Base-by-base conservation (phyloP, 2,329 filamentous ascomycete species). In the Ascochyta viciae-villosae region DNA sequence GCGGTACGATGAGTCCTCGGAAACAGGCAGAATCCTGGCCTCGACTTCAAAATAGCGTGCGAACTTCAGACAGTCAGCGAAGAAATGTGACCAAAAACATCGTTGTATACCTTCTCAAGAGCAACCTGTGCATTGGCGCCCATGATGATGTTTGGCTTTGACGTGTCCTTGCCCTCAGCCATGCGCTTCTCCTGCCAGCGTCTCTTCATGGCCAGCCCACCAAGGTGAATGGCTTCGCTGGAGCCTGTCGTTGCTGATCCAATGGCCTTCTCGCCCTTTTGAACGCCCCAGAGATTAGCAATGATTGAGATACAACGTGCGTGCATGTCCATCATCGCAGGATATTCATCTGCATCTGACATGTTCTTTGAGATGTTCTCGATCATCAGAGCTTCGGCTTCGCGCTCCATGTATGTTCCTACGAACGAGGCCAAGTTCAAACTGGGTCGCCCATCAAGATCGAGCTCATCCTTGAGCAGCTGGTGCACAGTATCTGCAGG, bases 1-100 rank as follows among this genome's bases (percentile, higher is more conserved):
- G 29, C 86, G 78, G 67, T 81, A 88, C 6, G 82, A 78, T 54
- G 85, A 87, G 68, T 85, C 82, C 61, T 83, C 80, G 47, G 81
- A 86, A 10, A 89, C 88, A 16, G 84, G 86, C 44, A 87, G 74
- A 54, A 88, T 88, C 42, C 83, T 81, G 23, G 86, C 83, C 67
- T 91, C 88, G 34, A 91, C 88, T 40, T 91, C 88, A 55, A 91
- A 91, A 71, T 91, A 91, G 24, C 87, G 77, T 3, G 88, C 87
- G 60, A 90, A 90, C 70, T 57, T 24, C 22, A 16, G 23, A 42
- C 19, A 2, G 8, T 49, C 5, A 49, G 41, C n/a, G 35, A 15
- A 4, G n/a, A 9, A 42, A 19, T 9, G n/a, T 5, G 1, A 6
- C 3, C 6, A 19, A 27, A 2, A 4, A n/a, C 1, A 8, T 39